Conservation (phyloP, 352 stramenopile species). For the Phytophthora citricola region DNA sequence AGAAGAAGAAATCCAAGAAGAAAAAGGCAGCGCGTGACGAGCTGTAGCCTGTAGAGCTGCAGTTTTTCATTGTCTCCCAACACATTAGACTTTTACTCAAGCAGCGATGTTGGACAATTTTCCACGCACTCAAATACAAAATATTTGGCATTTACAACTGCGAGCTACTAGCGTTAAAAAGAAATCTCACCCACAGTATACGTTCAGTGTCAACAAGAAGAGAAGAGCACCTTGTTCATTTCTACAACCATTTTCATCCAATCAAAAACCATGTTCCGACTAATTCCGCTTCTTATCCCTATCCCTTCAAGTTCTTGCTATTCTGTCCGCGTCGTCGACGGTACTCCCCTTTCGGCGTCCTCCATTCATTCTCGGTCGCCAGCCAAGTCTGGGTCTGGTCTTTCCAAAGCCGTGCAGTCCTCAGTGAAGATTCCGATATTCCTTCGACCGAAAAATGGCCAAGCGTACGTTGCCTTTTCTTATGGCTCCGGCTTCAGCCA, state of each 20-base stretch:
- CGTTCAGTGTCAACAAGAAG: neutral
- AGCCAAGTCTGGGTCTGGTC: slow-evolving; percentile 14
- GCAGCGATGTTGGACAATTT: neutral
- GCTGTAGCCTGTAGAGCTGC: slow-evolving; percentile 32
- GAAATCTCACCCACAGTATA: no score
- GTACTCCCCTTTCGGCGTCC: slow-evolving; percentile 35
- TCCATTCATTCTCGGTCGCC: slow-evolving; percentile 50
- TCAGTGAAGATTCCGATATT: slow-evolving; percentile 69
- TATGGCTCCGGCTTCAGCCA: slow-evolving; percentile 1
- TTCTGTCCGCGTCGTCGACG: slow-evolving; percentile 40
- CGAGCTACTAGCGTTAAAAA: no score
- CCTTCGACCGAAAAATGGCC: slow-evolving; percentile 87
- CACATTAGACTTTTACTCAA: slow-evolving; percentile 9
- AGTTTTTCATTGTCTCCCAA: neutral
- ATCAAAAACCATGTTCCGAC: neutral
- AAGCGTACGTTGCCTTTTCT: slow-evolving; percentile 70
- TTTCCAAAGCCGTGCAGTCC: slow-evolving; percentile 13
- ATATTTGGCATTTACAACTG: no score
- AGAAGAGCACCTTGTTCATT: neutral
- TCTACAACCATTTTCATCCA: slow-evolving; percentile 15
- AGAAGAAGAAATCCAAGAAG: slow-evolving; percentile 70
- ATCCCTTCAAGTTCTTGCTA: slow-evolving; percentile 10
- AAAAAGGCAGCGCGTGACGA: slow-evolving; percentile 63
- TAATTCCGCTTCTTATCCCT: slow-evolving; percentile 5
- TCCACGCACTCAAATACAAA: no score